Evolutionary conservation across 2,329 filamentous ascomycete species (phyloP).

Genomic region (Ophiostoma triangulosporum): DNA sequence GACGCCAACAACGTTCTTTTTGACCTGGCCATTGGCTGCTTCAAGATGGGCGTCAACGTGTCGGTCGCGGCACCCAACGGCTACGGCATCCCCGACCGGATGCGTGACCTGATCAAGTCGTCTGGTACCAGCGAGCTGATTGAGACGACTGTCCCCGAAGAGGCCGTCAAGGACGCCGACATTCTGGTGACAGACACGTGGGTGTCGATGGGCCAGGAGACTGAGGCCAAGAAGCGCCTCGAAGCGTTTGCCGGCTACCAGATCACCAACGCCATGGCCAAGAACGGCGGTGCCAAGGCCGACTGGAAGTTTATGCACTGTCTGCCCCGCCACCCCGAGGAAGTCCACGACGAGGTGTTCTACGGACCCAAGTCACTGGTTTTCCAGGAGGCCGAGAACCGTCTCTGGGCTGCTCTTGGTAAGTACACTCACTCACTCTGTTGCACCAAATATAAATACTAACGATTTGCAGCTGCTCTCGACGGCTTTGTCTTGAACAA

Average conservation of each 20-base stretch:
- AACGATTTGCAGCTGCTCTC: conserved; percentile 43
- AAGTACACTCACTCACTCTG: no score
- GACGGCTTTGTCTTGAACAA: conserved; percentile 93
- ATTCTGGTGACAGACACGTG: conserved; percentile 94
- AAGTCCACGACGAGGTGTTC: conserved; percentile 90
- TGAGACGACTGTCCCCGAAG: conserved; percentile 70
- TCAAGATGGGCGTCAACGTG: conserved; percentile 78
- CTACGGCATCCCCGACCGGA: conserved; percentile 65
- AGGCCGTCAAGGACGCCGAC: conserved; percentile 74
- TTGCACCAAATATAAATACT: no score
- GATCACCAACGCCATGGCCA: conserved; percentile 74
- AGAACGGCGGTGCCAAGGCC: conserved; percentile 71
- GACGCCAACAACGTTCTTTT: conserved; percentile 97
- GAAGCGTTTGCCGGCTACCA: conserved; percentile 82
- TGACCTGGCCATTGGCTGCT: conserved; percentile 75
- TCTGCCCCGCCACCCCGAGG: conserved; percentile 78
- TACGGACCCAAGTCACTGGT: conserved; percentile 77
- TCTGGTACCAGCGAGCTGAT: conserved; percentile 48
- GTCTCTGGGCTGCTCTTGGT: conserved; percentile 79
- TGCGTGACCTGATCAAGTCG: conserved; percentile 58
- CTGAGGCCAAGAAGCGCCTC: conserved; percentile 62
- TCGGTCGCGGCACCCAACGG: conserved; percentile 75
- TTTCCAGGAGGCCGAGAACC: conserved; percentile 89
- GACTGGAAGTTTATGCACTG: conserved; percentile 99
- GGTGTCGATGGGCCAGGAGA: conserved; percentile 97